A percentile compares a stretch with the other conserved stretches of the same genome.
phyloP scores from a whole-genome alignment of 495 filamentous ascomycete species.

The Penicillium daleae region DNA sequence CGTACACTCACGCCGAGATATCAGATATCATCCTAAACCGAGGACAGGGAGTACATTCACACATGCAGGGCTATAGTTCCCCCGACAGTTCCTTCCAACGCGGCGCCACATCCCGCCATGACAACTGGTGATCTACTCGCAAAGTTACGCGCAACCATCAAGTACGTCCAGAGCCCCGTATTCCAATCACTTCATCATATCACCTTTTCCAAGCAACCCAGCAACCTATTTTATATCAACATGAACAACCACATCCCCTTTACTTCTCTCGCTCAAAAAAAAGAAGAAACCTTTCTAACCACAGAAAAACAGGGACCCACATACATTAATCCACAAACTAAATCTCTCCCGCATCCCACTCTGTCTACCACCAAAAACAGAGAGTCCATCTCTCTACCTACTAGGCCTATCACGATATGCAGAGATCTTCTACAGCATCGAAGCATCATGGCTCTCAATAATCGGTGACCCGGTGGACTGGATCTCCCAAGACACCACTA shows the following conservation, averaged over 20 bases:
- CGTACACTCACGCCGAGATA: neutral
- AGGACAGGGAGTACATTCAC: neutral
- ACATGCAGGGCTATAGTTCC: neutral
- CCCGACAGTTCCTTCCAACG: neutral
- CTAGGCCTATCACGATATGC: conserved; percentile 22
- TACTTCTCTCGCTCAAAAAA: too few species aligned
- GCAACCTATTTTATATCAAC: neutral
- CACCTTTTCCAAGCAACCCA: too few species aligned
- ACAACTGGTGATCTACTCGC: conserved; percentile 15
- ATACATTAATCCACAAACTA: conserved; percentile 21
- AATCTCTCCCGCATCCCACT: conserved; percentile 20
- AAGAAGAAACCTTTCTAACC: neutral
- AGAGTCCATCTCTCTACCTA: conserved; percentile 8
- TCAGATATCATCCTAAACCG: neutral
- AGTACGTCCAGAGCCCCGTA: too few species aligned
- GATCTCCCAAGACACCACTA: conserved; percentile 9
- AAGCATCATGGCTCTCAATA: conserved; percentile 17
- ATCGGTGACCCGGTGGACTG: conserved; percentile 23
- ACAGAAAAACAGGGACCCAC: conserved; percentile 15
- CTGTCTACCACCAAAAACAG: conserved; percentile 15
- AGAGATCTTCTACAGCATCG: conserved; percentile 19
- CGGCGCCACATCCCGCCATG: conserved; percentile 10
- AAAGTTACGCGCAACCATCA: conserved; percentile 14
- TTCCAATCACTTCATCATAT: too few species aligned
- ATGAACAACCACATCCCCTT: too few species aligned